These are phyloP conservation scores for Kuraishia ogatae DNA, from an alignment of 805 yeast genomes.

Conservation along the genomic window DNA sequence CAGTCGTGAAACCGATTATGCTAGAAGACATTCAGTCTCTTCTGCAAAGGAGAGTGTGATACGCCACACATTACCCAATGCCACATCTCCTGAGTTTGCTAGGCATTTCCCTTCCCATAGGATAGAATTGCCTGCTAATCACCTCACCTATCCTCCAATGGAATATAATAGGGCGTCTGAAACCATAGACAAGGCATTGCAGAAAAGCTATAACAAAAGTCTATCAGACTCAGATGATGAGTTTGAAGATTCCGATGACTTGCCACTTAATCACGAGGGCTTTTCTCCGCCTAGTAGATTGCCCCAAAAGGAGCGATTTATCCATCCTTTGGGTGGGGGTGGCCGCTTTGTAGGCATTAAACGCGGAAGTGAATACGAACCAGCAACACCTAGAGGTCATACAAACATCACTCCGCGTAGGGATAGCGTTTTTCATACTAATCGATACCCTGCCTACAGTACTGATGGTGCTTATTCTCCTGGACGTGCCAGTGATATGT, in stretches of 20 bases:
- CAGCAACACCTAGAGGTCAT: background rate
- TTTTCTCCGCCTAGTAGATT: background rate
- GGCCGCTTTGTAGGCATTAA: background rate
- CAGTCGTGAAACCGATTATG: background rate
- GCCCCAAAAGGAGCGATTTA: background rate
- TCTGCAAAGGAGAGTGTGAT: background rate
- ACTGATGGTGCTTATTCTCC: background rate
- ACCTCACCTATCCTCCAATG: background rate
- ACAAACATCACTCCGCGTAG: background rate
- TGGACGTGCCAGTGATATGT: background rate
- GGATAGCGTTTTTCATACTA: too few relatives aligned
- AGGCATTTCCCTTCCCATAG: background rate
- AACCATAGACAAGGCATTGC: background rate
- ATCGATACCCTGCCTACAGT: too few relatives aligned
- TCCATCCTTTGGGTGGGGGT: background rate
- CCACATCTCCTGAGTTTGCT: background rate
- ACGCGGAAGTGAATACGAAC: background rate
- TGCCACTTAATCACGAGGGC: slow-evolving; percentile 2
- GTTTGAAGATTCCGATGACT: slow-evolving; percentile 1
- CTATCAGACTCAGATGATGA: background rate
- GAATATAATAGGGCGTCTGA: background rate
- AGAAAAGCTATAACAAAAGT: background rate
- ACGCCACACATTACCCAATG: background rate
- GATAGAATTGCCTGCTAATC: background rate
- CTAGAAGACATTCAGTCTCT: background rate